Evolutionary conservation across 306 rosid species (phyloP).

Genomic region (Oemleria cerasiformis): DNA sequence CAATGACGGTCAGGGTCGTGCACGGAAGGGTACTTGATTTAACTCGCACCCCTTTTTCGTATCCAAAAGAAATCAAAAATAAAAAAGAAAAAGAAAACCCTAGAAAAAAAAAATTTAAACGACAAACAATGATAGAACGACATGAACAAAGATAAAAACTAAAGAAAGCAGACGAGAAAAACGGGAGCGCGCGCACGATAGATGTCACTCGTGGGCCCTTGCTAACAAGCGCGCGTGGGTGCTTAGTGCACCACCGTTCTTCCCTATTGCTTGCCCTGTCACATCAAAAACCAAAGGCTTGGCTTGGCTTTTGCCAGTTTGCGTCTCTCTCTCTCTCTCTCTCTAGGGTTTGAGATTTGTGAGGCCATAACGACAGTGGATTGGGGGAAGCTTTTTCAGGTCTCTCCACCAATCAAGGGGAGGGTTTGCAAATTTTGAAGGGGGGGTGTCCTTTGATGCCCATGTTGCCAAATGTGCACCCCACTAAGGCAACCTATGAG

Average conservation of each 20-base stretch:
- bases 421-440: slow-evolving; percentile 23
- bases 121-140: slow-evolving; percentile 5
- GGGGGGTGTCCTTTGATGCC: slow-evolving; percentile 36
- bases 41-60: slow-evolving; percentile 29
- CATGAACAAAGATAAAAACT: neutral
- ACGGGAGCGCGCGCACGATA: slow-evolving; percentile 48
- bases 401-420: slow-evolving; percentile 27
- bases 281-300: slow-evolving; percentile 23
- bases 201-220: slow-evolving; percentile 49
- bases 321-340: slow-evolving; percentile 3
- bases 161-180: slow-evolving; percentile 30
- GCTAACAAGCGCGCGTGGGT: slow-evolving; percentile 52
- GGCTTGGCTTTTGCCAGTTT: neutral
- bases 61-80: neutral
- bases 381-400: slow-evolving; percentile 15
- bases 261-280: slow-evolving; percentile 43
- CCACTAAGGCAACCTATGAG: slow-evolving; percentile 47
- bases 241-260: slow-evolving; percentile 49
- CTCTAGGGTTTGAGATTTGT: neutral
- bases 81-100: neutral
- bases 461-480: slow-evolving; percentile 39
- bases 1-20: slow-evolving; percentile 33
- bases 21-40: slow-evolving; percentile 41
- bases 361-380: neutral
- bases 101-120: neutral